Evolutionary conservation across 805 yeast genomes (phyloP), one percentile per base, ranked within the genome.

Genomic region (Barnettozyma sucrosica): DNA sequence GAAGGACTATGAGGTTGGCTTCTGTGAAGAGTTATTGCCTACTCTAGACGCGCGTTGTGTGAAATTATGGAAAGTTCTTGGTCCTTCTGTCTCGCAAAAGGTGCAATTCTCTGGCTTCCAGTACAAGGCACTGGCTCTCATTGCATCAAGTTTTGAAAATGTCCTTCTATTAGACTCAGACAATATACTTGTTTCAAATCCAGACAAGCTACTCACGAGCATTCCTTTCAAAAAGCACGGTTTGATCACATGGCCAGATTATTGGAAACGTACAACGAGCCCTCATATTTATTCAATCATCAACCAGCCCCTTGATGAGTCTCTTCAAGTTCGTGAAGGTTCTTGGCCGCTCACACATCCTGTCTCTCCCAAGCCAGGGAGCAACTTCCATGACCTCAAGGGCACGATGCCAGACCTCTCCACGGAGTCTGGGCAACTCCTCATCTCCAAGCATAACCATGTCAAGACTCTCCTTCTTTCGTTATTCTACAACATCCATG

Each of bases 381-480:
- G 33, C 13, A 16, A 16, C 6, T 39, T 16, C 23, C 42, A 39
- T 25, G 21, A 39, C 13, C 42, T 39, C n/a, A 24, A 39, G 33
- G 42, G 42, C 13, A 39, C 42, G 13, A 39, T 39, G 42, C 42
- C 42, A 3, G 42, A 39, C 32, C 42, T 39, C 4, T 39, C 42
- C 42, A 24, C 42, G 8, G 42, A 39, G 32, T 39, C 42, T 2
- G 42, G 42, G n/a, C 42, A 39, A 21, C 42, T 39, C 21, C 42
- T 39, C 30, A 7, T 39, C 14, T 24, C 30, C 13, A 39, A 39
- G 14, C 18, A 21, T 9, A 39, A n/a, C 14, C 42, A 39, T 39
- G 21, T 26, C 30, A 39, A 39, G 33, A 39, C 42, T 3, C 23
- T 39, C 7, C 32, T 39, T 10, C 21, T 39, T 7, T 39, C 42